A percentile compares a stretch with the other conserved stretches of the same genome.
These are phyloP conservation scores for Cantharellus anzutake DNA, from an alignment of 768 basidiomycete species.

Conservation along the genomic window DNA sequence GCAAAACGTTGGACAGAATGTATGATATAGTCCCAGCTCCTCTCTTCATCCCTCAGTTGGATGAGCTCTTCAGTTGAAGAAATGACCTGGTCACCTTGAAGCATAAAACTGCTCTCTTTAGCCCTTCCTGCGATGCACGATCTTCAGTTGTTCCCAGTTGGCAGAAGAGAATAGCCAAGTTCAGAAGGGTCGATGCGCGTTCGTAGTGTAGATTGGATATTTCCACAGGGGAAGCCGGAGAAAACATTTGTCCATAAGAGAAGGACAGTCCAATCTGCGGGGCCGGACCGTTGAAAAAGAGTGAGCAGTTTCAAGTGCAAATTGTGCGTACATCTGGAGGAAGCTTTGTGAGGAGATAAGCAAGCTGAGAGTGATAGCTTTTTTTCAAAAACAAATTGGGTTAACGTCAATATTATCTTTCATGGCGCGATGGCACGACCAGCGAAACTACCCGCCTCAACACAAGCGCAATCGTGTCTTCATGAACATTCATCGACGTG, in stretches of 20 bases:
- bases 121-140: constrained; percentile 53
- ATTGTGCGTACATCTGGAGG: constrained; percentile 47
- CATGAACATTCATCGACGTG: constrained; percentile 31
- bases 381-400: constrained; percentile 17
- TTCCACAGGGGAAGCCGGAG: constrained; percentile 25
- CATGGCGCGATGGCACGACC: neutral
- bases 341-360: constrained; percentile 66
- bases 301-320: neutral
- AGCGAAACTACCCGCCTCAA: constrained; percentile 32
- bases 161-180: constrained; percentile 72
- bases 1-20: constrained; percentile 33
- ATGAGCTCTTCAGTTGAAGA: neutral
- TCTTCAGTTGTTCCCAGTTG: constrained; percentile 57
- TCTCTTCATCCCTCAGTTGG: constrained; percentile 19
- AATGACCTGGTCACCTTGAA: constrained; percentile 38
- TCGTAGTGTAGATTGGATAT: constrained; percentile 69
- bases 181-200: constrained; percentile 59
- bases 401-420: neutral
- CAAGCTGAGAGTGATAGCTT: constrained; percentile 78
- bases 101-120: constrained; percentile 54
- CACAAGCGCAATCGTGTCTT: constrained; percentile 32
- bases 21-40: constrained; percentile 58
- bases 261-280: constrained; percentile 50
- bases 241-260: constrained; percentile 56
- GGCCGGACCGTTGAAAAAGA: constrained; percentile 13